phyloP scores from a whole-genome alignment of 495 filamentous ascomycete species.

The Xylaria venustula region DNA sequence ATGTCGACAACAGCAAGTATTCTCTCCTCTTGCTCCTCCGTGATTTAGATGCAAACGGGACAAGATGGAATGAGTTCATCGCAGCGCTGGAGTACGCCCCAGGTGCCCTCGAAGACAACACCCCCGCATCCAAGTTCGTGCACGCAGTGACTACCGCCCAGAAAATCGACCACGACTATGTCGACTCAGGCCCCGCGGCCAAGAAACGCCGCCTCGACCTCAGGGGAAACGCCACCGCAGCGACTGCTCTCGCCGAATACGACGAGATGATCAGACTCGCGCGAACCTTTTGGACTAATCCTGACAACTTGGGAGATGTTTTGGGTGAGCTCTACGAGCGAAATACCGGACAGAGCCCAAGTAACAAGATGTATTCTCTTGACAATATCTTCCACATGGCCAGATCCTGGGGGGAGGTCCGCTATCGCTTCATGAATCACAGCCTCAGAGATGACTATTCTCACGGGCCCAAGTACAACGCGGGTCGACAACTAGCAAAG shows the following conservation, averaged over 20 bases:
- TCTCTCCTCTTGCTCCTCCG: conserved; percentile 2
- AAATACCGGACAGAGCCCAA: not conserved
- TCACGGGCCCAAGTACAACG: not conserved
- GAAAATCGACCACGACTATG: not conserved
- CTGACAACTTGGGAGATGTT: not conserved
- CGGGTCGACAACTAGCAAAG: not conserved
- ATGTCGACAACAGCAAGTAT: not conserved
- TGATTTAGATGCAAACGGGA: not conserved
- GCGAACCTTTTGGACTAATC: not conserved
- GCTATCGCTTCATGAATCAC: conserved; percentile 9
- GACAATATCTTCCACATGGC: not conserved
- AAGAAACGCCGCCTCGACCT: not conserved
- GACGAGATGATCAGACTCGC: not conserved
- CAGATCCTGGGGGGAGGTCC: not conserved
- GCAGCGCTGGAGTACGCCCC: not conserved
- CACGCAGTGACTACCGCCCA: not conserved
- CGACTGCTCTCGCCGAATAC: not conserved
- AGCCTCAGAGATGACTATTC: not conserved
- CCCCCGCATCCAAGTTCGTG: not conserved
- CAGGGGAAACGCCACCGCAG: not conserved
- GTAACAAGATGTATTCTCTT: not conserved
- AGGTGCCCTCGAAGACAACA: not conserved
- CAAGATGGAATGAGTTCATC: not conserved
- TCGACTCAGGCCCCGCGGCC: not conserved
- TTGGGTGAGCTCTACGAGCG: not conserved